These are phyloP conservation scores for Aspergillus quadrilineatus DNA, from an alignment of 2,329 filamentous ascomycete species.

Conservation along the genomic window DNA sequence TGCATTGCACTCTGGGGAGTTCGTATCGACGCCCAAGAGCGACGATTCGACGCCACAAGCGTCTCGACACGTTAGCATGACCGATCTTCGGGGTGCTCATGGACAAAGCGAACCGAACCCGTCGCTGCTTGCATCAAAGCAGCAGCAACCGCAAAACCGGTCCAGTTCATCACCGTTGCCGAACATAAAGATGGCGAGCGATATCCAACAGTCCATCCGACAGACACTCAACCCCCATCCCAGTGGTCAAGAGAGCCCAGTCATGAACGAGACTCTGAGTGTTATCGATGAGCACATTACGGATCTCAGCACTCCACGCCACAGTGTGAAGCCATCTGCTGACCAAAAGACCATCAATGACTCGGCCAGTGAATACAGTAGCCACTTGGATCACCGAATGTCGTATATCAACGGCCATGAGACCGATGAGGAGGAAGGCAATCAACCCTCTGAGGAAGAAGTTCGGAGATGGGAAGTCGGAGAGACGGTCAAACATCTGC, in stretches of 20 bases:
- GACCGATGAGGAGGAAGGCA: slow-evolving; percentile 87
- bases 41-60: slow-evolving; percentile 42
- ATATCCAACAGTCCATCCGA: slow-evolving; percentile 46
- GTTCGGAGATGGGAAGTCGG: slow-evolving; percentile 77
- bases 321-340: slow-evolving; percentile 48
- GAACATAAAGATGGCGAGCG: slow-evolving; percentile 34
- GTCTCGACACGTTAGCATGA: slow-evolving; percentile 39
- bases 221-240: slow-evolving; percentile 50
- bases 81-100: slow-evolving; percentile 28
- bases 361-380: slow-evolving; percentile 88
- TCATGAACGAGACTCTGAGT: slow-evolving; percentile 90
- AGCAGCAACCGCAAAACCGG: slow-evolving; percentile 26
- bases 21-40: slow-evolving; percentile 29
- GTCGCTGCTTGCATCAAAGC: slow-evolving; percentile 23
- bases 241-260: slow-evolving; percentile 63
- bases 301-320: slow-evolving; percentile 67
- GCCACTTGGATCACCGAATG: slow-evolving; percentile 69
- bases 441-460: slow-evolving; percentile 66
- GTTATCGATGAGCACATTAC: slow-evolving; percentile 98
- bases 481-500: slow-evolving; percentile 85
- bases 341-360: slow-evolving; percentile 62
- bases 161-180: slow-evolving; percentile 40
- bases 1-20: slow-evolving; percentile 19
- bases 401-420: slow-evolving; percentile 94
- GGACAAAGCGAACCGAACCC: slow-evolving; percentile 20